A percentile compares a stretch with the other conserved stretches of the same genome.
Evolutionary conservation across 495 filamentous ascomycete genomes (phyloP).

Genomic region (Aspergillus affinis): DNA sequence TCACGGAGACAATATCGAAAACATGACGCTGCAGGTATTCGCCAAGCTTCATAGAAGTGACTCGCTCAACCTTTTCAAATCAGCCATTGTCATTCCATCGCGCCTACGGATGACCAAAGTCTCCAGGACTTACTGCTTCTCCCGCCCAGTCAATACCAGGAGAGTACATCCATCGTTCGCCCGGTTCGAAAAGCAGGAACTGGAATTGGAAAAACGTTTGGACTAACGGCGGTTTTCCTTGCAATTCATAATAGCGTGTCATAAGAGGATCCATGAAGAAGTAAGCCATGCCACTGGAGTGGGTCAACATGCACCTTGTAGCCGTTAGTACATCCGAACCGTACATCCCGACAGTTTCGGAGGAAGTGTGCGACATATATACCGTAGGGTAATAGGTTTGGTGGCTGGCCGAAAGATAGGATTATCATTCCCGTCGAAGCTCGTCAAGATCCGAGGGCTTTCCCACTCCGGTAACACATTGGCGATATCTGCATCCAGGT

Average conservation of each 20-base stretch:
- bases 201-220: not conserved
- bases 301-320: constrained; percentile 2
- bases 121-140: not conserved
- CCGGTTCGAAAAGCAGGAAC: constrained; percentile 5
- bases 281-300: constrained; percentile 4
- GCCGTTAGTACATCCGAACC: constrained; percentile 3
- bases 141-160: constrained; percentile 4
- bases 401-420: no score
- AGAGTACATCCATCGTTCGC: constrained; percentile 4
- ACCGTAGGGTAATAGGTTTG: no score
- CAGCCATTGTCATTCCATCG: no score
- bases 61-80: not conserved
- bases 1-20: constrained; percentile 2
- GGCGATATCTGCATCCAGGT: constrained; percentile 33
- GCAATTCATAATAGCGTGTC: not conserved
- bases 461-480: constrained; percentile 24
- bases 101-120: no score
- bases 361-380: no score
- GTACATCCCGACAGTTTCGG: no score
- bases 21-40: constrained; percentile 6
- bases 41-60: constrained; percentile 4
- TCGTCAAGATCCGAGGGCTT: not conserved
- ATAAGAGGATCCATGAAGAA: not conserved
- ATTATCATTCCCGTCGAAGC: no score
- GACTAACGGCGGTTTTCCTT: not conserved